These are phyloP conservation scores for Exophiala lecanii-corni DNA, from an alignment of 2,329 filamentous ascomycete species.

Conservation along the genomic window DNA sequence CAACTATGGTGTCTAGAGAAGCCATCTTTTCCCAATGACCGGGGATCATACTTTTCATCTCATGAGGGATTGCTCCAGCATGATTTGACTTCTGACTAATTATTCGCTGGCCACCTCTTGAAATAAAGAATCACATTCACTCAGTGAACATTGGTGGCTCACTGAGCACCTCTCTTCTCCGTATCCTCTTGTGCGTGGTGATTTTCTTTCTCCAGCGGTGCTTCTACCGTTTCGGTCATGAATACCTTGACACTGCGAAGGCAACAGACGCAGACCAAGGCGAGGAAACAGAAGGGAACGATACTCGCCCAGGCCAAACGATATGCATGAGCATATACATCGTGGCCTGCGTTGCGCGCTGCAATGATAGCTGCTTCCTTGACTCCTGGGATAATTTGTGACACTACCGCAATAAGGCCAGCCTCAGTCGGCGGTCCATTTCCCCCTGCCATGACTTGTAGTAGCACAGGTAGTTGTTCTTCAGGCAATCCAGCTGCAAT, in stretches of 20 bases:
- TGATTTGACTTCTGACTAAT: too few species aligned
- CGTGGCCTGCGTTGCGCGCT: conserved; percentile 38
- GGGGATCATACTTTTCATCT: too few species aligned
- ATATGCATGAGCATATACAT: conserved; percentile 47
- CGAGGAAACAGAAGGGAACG: conserved; percentile 50
- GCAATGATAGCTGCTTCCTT: conserved; percentile 33
- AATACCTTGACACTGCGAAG: conserved; percentile 48
- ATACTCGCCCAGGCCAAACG: conserved; percentile 48
- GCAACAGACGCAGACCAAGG: conserved; percentile 41
- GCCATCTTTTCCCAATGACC: too few species aligned
- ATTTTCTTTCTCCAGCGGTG: conserved; percentile 45
- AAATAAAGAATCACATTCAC: too few species aligned
- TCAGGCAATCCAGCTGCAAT: conserved; percentile 40
- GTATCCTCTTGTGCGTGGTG: neutral
- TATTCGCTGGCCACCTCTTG: too few species aligned
- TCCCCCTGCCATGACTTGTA: conserved; percentile 39
- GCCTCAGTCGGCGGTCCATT: conserved; percentile 29
- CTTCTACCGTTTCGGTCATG: conserved; percentile 53
- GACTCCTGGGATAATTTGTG: neutral
- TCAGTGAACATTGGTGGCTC: too few species aligned
- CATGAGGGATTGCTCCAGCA: too few species aligned
- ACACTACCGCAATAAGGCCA: conserved; percentile 28
- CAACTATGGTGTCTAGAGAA: too few species aligned
- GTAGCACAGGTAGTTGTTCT: conserved; percentile 34
- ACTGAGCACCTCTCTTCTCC: too few species aligned